Evolutionary conservation across 1,284 basidiomycete species (phyloP), one percentile per base, ranked within the genome.

Genomic region (Rhodotorula sp.): DNA sequence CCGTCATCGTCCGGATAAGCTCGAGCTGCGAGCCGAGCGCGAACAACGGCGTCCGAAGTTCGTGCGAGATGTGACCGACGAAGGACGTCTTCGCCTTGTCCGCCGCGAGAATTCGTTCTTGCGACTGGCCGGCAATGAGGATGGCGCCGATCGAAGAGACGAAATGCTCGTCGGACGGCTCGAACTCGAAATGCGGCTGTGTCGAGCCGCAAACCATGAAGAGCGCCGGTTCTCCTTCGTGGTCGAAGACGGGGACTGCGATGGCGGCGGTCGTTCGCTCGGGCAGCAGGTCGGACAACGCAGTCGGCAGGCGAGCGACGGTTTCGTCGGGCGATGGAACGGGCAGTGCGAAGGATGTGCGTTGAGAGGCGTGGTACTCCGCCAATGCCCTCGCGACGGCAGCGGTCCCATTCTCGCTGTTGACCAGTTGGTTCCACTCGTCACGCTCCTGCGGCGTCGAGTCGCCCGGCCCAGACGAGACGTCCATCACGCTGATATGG

Each of bases 81-180:
- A 79, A 79, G 0, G 74, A 70, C 8, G 76, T 76, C 61, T 78
- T 78, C 11, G 76, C 76, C 16, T 73, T 72, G 46, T 79, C 78
- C 7, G 76, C 77, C 0, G 24, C 37, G 24, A 51, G 52, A 6
- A 56, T 59, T 28, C 54, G 46, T 28, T 63, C 61, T 46, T 60
- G 44, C 46, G 75, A 71, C 30, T 77, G 58, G 4, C 77, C 72
- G 4, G 54, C 52, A 22, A 55, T 46, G 46, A 64, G 51, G 30
- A 68, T 50, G 4, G 52, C 52, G n/a, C 62, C 62, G 13, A 64
- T 46, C 6, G 47, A 44, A 30, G 30, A 31, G 47, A 64, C 44
- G 31, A 59, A 59, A 4, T 30, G 22, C 48, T 62, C 68, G 69
- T 65, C 65, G 44, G 16, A 69, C 73, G 40, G 40, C 48, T 47